Conservation (phyloP, 306 rosid genomes). For the Macrotyloma uniflorum region DNA sequence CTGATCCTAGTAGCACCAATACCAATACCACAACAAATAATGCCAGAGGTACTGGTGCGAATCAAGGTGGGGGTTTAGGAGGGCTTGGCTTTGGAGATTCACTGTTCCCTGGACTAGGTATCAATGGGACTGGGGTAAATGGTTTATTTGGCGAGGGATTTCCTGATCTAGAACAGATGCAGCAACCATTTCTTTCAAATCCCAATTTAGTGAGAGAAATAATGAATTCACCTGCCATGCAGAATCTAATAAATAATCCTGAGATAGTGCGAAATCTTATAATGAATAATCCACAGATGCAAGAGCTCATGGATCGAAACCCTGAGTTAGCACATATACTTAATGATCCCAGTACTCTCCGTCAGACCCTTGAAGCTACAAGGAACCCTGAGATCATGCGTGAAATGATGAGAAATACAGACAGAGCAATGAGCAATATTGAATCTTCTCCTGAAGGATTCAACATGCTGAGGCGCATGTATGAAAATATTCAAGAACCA, state of each 20-base stretch:
- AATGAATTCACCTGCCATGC: constrained; percentile 62
- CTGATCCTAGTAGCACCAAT: constrained; percentile 51
- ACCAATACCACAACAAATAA: constrained; percentile 52
- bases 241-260: constrained; percentile 60
- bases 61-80: constrained; percentile 61
- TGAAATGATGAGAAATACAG: constrained; percentile 95
- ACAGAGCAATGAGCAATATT: constrained; percentile 92
- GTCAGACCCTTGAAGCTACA: constrained; percentile 88
- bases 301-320: constrained; percentile 80
- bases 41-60: constrained; percentile 52
- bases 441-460: constrained; percentile 93
- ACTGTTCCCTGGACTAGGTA: constrained; percentile 67
- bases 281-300: constrained; percentile 81
- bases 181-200: constrained; percentile 66
- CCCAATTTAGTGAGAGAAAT: constrained; percentile 62
- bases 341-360: constrained; percentile 83
- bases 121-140: constrained; percentile 55
- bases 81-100: constrained; percentile 64
- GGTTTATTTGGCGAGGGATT: constrained; percentile 69
- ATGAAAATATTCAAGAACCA: constrained; percentile 93
- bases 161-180: constrained; percentile 76
- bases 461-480: constrained; percentile 95
- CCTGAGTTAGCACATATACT: constrained; percentile 87
- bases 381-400: constrained; percentile 96
- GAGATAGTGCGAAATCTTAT: constrained; percentile 59